phyloP scores from a whole-genome alignment of 805 yeast genomes.

The Kodamaea laetipori region DNA sequence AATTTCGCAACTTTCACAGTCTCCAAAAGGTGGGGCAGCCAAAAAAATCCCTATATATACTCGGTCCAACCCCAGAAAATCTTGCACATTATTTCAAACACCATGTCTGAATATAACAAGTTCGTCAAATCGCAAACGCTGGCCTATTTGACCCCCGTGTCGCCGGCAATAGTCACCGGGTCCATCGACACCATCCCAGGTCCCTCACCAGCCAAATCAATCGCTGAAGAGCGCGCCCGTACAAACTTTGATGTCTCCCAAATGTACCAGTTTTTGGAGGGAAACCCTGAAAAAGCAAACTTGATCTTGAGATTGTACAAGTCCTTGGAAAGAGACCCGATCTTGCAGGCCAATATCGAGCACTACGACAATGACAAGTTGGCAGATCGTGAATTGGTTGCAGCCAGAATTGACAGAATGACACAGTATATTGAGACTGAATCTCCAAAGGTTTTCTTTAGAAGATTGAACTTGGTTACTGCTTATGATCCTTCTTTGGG shows the following conservation, averaged over 20 bases:
- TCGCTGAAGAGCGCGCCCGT: slow-evolving; percentile 38
- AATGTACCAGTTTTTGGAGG: slow-evolving; percentile 46
- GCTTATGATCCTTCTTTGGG: slow-evolving; percentile 42
- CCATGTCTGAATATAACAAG: slow-evolving; percentile 7
- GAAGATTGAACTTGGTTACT: slow-evolving; percentile 38
- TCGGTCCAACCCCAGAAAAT: slow-evolving; percentile 6
- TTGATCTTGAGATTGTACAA: slow-evolving; percentile 32
- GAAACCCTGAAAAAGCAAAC: slow-evolving; percentile 36
- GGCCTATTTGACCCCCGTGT: slow-evolving; percentile 7
- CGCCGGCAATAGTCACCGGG: not conserved
- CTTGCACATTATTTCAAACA: not conserved
- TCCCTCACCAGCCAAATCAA: slow-evolving; percentile 34
- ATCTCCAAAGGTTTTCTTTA: slow-evolving; percentile 30
- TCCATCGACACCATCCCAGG: slow-evolving; percentile 2
- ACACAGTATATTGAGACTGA: slow-evolving; percentile 40
- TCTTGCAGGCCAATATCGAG: slow-evolving; percentile 29
- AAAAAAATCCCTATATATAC: slow-evolving; percentile 12
- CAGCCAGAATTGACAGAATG: slow-evolving; percentile 37
- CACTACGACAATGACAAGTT: slow-evolving; percentile 37
- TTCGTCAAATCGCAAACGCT: slow-evolving; percentile 3
- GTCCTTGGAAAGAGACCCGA: slow-evolving; percentile 42
- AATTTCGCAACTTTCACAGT: slow-evolving; percentile 4
- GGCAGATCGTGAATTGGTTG: slow-evolving; percentile 35
- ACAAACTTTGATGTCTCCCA: slow-evolving; percentile 36
- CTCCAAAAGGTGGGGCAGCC: slow-evolving; percentile 9